Percentiles rank a stretch among this genome's conserved stretches.
Evolutionary conservation across 139 green algal genomes (phyloP).

Genomic region (Chlorella sp.): DNA sequence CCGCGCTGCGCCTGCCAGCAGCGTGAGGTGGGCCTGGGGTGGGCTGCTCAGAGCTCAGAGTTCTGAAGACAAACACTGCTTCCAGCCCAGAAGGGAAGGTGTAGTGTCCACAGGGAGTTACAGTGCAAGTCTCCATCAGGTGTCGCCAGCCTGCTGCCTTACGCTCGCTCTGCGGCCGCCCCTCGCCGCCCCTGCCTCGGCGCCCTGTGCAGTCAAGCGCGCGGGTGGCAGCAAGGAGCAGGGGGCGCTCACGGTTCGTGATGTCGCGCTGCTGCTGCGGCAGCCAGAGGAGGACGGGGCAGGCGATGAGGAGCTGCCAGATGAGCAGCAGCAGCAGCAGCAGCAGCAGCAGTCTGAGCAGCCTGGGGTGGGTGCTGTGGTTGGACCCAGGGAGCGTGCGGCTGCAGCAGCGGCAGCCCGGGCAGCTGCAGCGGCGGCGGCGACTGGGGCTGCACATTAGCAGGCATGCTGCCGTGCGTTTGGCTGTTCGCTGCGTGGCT

Average conservation of each 20-base stretch:
- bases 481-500: too few species aligned
- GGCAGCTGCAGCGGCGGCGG: background rate
- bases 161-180: too few species aligned
- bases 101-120: too few species aligned
- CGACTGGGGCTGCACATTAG: background rate
- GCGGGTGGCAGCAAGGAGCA: background rate
- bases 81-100: too few species aligned
- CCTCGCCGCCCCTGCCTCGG: background rate
- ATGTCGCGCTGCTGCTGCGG: conserved; percentile 41
- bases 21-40: too few species aligned
- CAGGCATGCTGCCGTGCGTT: too few species aligned
- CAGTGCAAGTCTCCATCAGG: too few species aligned
- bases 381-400: background rate
- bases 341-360: background rate
- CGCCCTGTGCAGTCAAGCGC: background rate
- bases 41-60: too few species aligned
- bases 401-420: background rate
- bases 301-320: background rate
- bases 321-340: background rate
- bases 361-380: background rate
- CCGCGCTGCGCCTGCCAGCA: too few species aligned
- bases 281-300: background rate
- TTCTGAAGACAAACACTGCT: too few species aligned
- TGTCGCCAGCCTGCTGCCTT: too few species aligned
- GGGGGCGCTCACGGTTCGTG: conserved; percentile 34